These are phyloP conservation scores for Globisporangium recalcitrans DNA, from an alignment of 352 stramenopile genomes.

Conservation along the genomic window DNA sequence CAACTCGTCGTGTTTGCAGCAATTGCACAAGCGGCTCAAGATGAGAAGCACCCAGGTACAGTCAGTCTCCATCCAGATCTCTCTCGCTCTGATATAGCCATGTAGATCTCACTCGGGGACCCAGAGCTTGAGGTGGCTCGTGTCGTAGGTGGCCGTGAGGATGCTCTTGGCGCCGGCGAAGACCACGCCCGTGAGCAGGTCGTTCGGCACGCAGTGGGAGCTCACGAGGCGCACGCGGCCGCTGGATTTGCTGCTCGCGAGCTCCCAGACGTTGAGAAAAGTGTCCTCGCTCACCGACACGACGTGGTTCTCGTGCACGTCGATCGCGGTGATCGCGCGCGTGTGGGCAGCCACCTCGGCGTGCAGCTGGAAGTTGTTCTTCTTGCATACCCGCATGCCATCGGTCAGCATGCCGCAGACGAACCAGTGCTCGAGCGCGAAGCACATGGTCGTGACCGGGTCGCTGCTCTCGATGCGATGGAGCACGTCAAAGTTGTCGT, in stretches of 20 bases:
- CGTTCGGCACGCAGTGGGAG: constrained; percentile 56
- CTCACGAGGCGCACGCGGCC: constrained; percentile 45
- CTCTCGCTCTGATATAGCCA: not conserved
- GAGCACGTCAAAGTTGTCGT: constrained; percentile 53
- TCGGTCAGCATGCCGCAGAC: constrained; percentile 57
- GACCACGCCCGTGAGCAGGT: constrained; percentile 52
- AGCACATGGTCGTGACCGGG: constrained; percentile 44
- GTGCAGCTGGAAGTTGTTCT: constrained; percentile 38
- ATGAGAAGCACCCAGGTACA: not conserved
- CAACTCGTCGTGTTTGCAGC: not conserved
- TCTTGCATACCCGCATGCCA: constrained; percentile 48
- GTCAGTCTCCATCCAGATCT: not conserved
- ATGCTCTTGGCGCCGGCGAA: constrained; percentile 47
- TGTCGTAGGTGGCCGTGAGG: constrained; percentile 63
- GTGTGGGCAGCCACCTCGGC: constrained; percentile 67
- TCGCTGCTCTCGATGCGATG: constrained; percentile 46
- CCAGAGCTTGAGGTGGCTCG: constrained; percentile 65
- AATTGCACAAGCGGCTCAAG: not conserved
- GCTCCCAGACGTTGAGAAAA: constrained; percentile 78
- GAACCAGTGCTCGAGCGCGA: constrained; percentile 50
- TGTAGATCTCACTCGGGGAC: constrained; percentile 39
- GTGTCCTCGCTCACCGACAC: constrained; percentile 72
- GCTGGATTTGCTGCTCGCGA: constrained; percentile 20
- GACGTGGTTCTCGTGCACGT: constrained; percentile 40
- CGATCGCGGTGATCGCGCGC: constrained; percentile 60